phyloP scores from a whole-genome alignment of 2,329 filamentous ascomycete genomes.

The Penicillium sp. region DNA sequence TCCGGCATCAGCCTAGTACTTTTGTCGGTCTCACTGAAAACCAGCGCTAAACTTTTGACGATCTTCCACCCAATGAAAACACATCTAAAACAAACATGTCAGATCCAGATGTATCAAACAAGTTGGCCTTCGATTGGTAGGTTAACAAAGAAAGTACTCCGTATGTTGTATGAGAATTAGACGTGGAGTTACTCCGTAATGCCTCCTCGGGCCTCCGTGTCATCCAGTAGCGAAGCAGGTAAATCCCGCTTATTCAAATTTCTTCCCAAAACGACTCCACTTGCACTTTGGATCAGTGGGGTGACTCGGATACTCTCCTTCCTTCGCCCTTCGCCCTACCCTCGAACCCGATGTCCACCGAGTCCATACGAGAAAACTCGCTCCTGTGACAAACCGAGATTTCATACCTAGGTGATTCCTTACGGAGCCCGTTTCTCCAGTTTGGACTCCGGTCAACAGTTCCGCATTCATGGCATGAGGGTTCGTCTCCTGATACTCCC shows the following conservation, averaged over 20 bases:
- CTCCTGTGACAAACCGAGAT: constrained; percentile 15
- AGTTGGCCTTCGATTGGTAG: neutral
- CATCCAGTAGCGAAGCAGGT: constrained; percentile 10
- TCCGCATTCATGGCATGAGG: constrained; percentile 4
- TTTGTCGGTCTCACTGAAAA: constrained; percentile 1
- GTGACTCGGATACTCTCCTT: constrained; percentile 24
- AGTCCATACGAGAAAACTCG: neutral
- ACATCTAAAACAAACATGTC: neutral
- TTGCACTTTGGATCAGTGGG: constrained; percentile 18
- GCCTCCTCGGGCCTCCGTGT: neutral
- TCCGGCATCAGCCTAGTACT: neutral
- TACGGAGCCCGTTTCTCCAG: neutral
- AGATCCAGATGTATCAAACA: neutral
- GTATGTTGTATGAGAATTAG: neutral
- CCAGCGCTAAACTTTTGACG: neutral
- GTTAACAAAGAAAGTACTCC: constrained; percentile 1
- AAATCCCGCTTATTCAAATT: constrained; percentile 16
- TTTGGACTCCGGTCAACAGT: constrained; percentile 10
- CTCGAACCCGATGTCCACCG: constrained; percentile 17
- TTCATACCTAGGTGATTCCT: constrained; percentile 9
- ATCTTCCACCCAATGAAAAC: neutral
- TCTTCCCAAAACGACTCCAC: neutral
- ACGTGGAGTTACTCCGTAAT: neutral
- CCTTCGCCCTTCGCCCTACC: constrained; percentile 5
- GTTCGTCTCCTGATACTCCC: constrained; percentile 1